Evolutionary conservation across 2,329 filamentous ascomycete genomes (phyloP), one percentile per base, ranked within the genome.

Genomic region (Cadophora malorum): DNA sequence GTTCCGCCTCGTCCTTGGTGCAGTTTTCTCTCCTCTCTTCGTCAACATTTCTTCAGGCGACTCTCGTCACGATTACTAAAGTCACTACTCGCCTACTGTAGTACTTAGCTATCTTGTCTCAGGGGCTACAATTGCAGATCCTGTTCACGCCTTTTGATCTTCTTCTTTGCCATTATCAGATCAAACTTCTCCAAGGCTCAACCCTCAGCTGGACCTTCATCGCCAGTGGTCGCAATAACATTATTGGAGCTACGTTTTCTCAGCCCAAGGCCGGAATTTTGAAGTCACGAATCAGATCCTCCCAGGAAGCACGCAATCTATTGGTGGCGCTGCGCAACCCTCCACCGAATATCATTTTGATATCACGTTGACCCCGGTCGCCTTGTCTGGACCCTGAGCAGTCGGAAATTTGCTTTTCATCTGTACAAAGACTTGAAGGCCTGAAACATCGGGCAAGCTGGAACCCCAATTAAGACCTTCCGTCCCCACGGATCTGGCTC

Each of bases 301-400:
- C 38, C 49, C 21, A 41, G 35, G 55, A 66, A 74, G 72, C 72
- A 74, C 72, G 72, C 71, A 74, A 74, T 74, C 59, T 71, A 72
- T 72, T 72, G 70, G 72, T 73, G 72, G 72, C 72, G 68, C 56
- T 12, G 23, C 67, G 63, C 56, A 62, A 67, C 53, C 31, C 53
- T 58, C 53, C 50, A 52, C 28, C 23, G 2, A 33, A n/a, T 52
- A 10, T 35, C 23, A 5, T 50, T 62, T 33, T 49, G 41, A 33
- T 62, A 49, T 62, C 59, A 62, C 19, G 45, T 35, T n/a, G 16
- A 41, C 31, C 55, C 33, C n/a, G 55, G 33, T 21, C 33, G n/a
- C 55, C 28, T 50, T 41, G 16, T 62, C 59, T 62, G 45, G 25
- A 50, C 59, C 28, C 23, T 50, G 14, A 47, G 59, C 16, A 10